Evolutionary conservation across 371 early-diverging fungal species (phyloP).

Genomic region (Fennellomyces sp.): DNA sequence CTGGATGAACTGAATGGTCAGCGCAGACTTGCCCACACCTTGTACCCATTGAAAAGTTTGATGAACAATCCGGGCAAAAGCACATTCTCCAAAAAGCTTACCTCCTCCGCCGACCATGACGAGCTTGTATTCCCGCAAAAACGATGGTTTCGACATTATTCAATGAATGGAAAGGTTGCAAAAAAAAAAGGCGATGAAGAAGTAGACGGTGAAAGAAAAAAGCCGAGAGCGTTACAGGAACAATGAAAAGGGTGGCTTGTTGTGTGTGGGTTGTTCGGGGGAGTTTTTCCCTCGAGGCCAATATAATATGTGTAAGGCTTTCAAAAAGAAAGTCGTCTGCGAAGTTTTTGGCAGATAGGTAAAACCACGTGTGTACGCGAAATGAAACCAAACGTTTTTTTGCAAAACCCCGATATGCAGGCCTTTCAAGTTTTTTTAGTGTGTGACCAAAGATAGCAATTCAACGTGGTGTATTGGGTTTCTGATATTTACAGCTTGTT

Average conservation of each 20-base stretch:
- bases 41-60: no score
- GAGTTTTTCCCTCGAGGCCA: not conserved
- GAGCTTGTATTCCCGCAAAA: conserved; percentile 74
- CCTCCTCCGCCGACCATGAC: conserved; percentile 89
- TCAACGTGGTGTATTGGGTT: no score
- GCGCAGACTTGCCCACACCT: conserved; percentile 85
- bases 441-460: no score
- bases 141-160: conserved; percentile 51
- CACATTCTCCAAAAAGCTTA: no score
- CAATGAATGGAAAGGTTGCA: not conserved
- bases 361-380: no score
- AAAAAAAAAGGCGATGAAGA: not conserved
- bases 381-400: no score
- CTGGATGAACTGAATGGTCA: conserved; percentile 91
- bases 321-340: not conserved
- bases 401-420: no score
- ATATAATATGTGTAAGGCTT: no score
- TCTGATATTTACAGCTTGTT: not conserved
- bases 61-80: no score
- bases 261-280: conserved; percentile 7
- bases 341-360: no score
- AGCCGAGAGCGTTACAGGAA: not conserved
- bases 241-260: conserved; percentile 9
- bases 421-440: no score
- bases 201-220: not conserved